Base-by-base conservation (phyloP, 2,329 filamentous ascomycete genomes). In the Ophiostoma piceae region DNA sequence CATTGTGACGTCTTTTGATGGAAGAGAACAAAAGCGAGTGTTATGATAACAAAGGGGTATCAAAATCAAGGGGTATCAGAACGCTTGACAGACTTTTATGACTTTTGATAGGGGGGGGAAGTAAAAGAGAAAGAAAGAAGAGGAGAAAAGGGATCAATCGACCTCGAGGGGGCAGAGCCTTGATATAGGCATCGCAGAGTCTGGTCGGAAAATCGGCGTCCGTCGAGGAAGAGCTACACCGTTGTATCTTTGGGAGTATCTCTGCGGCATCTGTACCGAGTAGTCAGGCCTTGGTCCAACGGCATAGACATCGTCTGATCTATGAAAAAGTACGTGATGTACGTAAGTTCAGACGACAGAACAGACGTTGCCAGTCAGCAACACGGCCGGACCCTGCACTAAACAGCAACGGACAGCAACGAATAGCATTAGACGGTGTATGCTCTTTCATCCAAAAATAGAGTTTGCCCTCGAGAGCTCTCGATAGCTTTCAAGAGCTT, bases 21-120 rank as follows among this genome's bases (percentile, higher is more conserved):
- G 9, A 54, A 16, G n/a, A 19, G 22, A 65, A 12, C 35, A 35
- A 62, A 88, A 62, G 26, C 57, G 57, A 62, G 26, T 19, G 57
- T 26, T 16, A 14, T 6, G 12, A 32, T n/a, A 19, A 62, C 51
- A 22, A 22, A 11, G 51, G 9, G n/a, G 22, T 57, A 22, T 57
- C n/a, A 62, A 29, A 32, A 32, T 62, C 14, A 26, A 32, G 22
- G 57, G 51, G 51, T 57, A 57, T 57, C 8, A 26, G 51, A 22
- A 57, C 51, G 51, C 51, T 57, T 57, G 51, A 57, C n/a, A 16
- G 16, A 47, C 43, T 47, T 47, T 47, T 47, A n/a, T 6, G 16
- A 16, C 6, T 35, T 35, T 9, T 64, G 60, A n/a, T n/a, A 9
- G 16, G 32, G 29, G 35, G 16, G 12, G 35, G 14, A 14, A 35